Base-by-base conservation (phyloP, 192 early-diverging fungal species). In the Coemansia asiatica region DNA sequence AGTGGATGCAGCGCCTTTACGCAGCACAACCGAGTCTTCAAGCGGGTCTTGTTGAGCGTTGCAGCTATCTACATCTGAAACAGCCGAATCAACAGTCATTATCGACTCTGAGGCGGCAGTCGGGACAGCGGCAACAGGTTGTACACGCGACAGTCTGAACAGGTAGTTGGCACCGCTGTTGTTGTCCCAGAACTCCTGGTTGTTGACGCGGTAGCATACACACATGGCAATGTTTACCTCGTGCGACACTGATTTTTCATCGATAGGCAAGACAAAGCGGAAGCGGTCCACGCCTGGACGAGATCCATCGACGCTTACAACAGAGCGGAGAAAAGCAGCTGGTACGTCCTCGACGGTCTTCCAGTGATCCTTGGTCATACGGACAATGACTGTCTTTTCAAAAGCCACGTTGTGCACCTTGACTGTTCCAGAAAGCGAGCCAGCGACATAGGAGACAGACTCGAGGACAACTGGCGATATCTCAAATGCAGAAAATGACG, bases 181-280 rank as follows among this genome's bases (percentile, higher is more conserved):
- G 76, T 95, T 98, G 84, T 98, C 96, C 96, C 96, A 98, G 75
- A 85, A 86, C 69, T 91, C 90, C 21, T 83, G 78, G 40, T 86
- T 88, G 60, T 77, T 73, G 31, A 95, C 92, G 8, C 73, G 73
- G 64, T 93, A 95, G 28, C 84, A 69, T 5, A 91, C 81, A 15
- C 87, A 88, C 61, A 91, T 74, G 57, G 83, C 87, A 48, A 90
- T 75, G 7, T 76, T 79, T 28, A 48, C 69, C 8, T 29, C 2
- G 25, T 35, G 40, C 6, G 62, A 51, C 2, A 60, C 16, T 0
- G 63, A 13, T n/a, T 6, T 25, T 7, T n/a, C 28, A 15, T 22
- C 40, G 21, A 91, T 65, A 13, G 84, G 84, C 26, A 93, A 73
- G 18, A 69, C 31, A 63, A 92, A 93, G 40, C 73, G 64, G 71